phyloP scores from a whole-genome alignment of 2,329 filamentous ascomycete species.

The Claviceps capensis region DNA sequence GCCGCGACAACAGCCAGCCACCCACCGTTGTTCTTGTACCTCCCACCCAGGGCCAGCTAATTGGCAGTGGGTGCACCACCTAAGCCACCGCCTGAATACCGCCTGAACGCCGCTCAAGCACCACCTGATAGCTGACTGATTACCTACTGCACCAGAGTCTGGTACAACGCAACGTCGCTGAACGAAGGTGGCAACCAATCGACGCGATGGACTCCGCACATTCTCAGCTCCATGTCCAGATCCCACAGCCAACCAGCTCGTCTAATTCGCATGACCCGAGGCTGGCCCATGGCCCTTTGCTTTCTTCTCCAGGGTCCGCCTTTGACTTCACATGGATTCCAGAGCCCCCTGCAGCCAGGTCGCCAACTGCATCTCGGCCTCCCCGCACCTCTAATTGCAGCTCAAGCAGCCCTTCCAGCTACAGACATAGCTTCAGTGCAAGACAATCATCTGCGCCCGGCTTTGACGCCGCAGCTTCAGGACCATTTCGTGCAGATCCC shows the following conservation, averaged over 20 bases:
- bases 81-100: too few species aligned
- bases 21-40: too few species aligned
- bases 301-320: constrained; percentile 1
- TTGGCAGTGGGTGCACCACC: too few species aligned
- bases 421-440: constrained; percentile 2
- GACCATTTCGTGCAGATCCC: not conserved
- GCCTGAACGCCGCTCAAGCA: not conserved
- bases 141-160: not conserved
- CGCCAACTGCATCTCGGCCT: constrained; percentile 1
- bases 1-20: not conserved
- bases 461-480: not conserved
- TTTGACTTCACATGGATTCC: constrained; percentile 6
- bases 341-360: not conserved
- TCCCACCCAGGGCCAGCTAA: too few species aligned
- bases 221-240: constrained; percentile 3
- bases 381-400: not conserved
- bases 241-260: not conserved
- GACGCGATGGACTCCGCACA: constrained; percentile 3
- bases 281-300: not conserved
- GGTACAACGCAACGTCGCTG: not conserved
- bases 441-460: not conserved
- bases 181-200: constrained; percentile 2
- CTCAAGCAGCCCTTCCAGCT: not conserved
- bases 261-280: not conserved
- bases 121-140: too few species aligned